phyloP scores from a whole-genome alignment of 1,139 yeast species.

The Saccharomyces hybrid region DNA sequence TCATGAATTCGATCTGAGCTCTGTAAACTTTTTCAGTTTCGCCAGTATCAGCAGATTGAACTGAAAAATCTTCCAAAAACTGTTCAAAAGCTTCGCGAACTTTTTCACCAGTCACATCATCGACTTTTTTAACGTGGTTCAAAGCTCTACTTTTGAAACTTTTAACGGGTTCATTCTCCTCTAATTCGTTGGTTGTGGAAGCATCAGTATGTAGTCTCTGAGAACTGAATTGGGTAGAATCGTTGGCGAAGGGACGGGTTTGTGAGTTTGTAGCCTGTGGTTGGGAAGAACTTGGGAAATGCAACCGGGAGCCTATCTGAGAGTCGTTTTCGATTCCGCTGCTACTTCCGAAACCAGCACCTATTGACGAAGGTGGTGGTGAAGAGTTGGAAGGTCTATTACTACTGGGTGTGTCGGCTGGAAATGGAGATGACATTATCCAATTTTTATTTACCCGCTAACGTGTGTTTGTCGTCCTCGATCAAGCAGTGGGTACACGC shows the following conservation, averaged over 20 bases:
- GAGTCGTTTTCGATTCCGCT: constrained; percentile 19
- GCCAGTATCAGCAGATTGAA: constrained; percentile 18
- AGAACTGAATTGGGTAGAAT: constrained; percentile 19
- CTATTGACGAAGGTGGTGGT: constrained; percentile 32
- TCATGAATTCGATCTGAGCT: constrained; percentile 77
- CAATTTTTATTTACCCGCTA: too few relatives aligned
- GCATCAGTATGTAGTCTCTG: constrained; percentile 19
- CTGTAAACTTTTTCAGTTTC: constrained; percentile 56
- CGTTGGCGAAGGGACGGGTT: constrained; percentile 8
- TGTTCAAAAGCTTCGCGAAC: constrained; percentile 87
- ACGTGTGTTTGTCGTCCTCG: too few relatives aligned
- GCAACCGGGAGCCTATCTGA: constrained; percentile 18
- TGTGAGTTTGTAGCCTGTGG: constrained; percentile 15
- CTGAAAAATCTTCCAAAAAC: constrained; percentile 58
- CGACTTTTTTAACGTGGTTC: constrained; percentile 74
- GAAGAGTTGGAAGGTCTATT: constrained; percentile 25
- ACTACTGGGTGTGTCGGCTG: constrained; percentile 14
- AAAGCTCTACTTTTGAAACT: constrained; percentile 35
- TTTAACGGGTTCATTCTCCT: constrained; percentile 23
- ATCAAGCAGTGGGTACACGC: too few relatives aligned
- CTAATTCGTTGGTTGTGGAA: constrained; percentile 15
- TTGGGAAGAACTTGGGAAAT: constrained; percentile 33
- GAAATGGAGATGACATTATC: constrained; percentile 16
- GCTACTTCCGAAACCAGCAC: constrained; percentile 28
- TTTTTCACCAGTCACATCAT: constrained; percentile 88